These are phyloP conservation scores for Citrus trifoliata DNA, from an alignment of 345 rosid genomes.

Conservation along the genomic window DNA sequence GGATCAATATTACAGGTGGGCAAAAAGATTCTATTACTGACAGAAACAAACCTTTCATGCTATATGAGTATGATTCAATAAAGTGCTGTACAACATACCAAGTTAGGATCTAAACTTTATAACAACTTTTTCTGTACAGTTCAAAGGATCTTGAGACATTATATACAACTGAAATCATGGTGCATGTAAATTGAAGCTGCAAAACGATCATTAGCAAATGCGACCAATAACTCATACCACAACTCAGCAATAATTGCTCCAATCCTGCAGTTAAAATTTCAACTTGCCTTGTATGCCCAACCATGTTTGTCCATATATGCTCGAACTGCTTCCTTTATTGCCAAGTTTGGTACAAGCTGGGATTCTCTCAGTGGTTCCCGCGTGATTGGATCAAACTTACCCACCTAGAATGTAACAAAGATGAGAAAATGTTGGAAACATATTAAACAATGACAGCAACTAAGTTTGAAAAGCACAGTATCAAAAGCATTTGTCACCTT, in stretches of 20 bases:
- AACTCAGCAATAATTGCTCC: neutral
- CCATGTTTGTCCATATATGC: conserved; percentile 66
- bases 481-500: conserved; percentile 44
- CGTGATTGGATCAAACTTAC: conserved; percentile 84
- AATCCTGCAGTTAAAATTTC: neutral
- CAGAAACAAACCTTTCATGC: neutral
- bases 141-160: conserved; percentile 1
- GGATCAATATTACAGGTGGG: too few species aligned
- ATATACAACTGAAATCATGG: neutral
- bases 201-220: neutral
- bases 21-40: too few species aligned
- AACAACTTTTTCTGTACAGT: conserved; percentile 13
- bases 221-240: neutral
- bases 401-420: conserved; percentile 47
- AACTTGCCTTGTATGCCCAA: conserved; percentile 69
- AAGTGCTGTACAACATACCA: conserved; percentile 11
- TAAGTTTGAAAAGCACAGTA: neutral
- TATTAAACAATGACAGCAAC: neutral
- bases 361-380: conserved; percentile 52
- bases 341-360: conserved; percentile 68
- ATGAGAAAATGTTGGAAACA: neutral
- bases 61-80: neutral
- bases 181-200: neutral
- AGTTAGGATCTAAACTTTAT: neutral
- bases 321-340: conserved; percentile 84